Evolutionary conservation across 2,329 filamentous ascomycete species (phyloP).

Genomic region (Arthrocladium fulminans): DNA sequence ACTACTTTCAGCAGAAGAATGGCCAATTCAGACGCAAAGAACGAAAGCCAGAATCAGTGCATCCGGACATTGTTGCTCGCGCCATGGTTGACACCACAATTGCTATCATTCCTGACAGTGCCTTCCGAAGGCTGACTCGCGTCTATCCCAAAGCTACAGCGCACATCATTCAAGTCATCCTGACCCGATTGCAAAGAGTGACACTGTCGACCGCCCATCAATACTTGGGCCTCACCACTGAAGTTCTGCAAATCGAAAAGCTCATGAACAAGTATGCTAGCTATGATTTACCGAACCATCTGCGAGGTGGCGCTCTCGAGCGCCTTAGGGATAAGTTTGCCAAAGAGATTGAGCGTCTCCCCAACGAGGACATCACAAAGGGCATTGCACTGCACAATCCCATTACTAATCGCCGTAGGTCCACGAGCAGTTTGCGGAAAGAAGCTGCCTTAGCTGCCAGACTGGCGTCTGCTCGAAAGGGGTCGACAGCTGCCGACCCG

Average conservation of each 20-base stretch:
- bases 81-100: conserved; percentile 96
- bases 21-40: conserved; percentile 32
- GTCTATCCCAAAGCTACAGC: conserved; percentile 94
- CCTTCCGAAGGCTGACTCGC: conserved; percentile 82
- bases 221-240: conserved; percentile 83
- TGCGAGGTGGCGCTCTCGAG: conserved; percentile 73
- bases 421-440: conserved; percentile 66
- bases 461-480: conserved; percentile 36
- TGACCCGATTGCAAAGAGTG: conserved; percentile 87
- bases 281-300: conserved; percentile 81
- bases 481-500: not conserved
- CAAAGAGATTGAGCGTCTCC: conserved; percentile 71
- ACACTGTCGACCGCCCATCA: conserved; percentile 90
- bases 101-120: conserved; percentile 93
- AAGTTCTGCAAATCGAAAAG: conserved; percentile 86
- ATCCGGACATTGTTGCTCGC: conserved; percentile 94
- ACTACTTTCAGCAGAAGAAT: conserved; percentile 22
- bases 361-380: conserved; percentile 72
- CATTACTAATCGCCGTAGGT: conserved; percentile 56
- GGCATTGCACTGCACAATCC: conserved; percentile 92
- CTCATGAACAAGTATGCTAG: conserved; percentile 89
- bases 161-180: conserved; percentile 94
- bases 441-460: conserved; percentile 67
- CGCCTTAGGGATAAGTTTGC: conserved; percentile 89
- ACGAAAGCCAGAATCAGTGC: conserved; percentile 57